phyloP scores from a whole-genome alignment of 805 yeast genomes.

The Schwanniomyces sp. region DNA sequence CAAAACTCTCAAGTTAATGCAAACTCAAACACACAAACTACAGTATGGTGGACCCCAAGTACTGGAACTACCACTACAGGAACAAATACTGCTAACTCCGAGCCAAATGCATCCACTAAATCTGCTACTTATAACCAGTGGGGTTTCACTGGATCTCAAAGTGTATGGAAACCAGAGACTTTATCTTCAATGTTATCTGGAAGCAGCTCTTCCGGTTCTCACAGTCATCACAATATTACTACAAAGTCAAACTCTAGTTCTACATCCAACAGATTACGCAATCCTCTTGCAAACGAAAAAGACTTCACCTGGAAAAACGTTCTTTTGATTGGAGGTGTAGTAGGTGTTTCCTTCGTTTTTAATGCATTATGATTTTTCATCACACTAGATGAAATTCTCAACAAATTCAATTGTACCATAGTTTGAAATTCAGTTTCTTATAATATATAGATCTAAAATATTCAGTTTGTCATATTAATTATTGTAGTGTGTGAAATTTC shows the following conservation, averaged over 20 bases:
- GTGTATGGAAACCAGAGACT: conserved; percentile 28
- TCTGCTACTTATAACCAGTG: conserved; percentile 33
- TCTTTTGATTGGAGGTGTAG: conserved; percentile 11
- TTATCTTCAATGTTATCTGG: conserved; percentile 2
- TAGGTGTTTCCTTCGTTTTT: conserved; percentile 14
- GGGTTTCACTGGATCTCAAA: conserved; percentile 43
- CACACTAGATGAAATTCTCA: neutral
- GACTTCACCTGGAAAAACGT: conserved; percentile 14
- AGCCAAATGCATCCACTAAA: conserved; percentile 8
- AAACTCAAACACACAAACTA: conserved; percentile 5
- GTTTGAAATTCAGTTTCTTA: neutral
- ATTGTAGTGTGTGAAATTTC: no score
- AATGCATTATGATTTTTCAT: conserved; percentile 9
- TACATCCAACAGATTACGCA: conserved; percentile 11
- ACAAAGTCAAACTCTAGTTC: conserved; percentile 15
- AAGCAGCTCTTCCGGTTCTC: conserved; percentile 5
- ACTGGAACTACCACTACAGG: conserved; percentile 8
- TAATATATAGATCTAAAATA: neutral
- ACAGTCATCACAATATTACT: conserved; percentile 2
- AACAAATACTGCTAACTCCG: neutral
- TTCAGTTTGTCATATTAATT: no score
- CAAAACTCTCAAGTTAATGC: conserved; percentile 1
- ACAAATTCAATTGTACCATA: neutral
- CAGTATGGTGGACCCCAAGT: conserved; percentile 4
- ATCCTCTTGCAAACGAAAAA: conserved; percentile 2